phyloP scores from a whole-genome alignment of 2,329 filamentous ascomycete species.

The Dothideomycetes sp. region DNA sequence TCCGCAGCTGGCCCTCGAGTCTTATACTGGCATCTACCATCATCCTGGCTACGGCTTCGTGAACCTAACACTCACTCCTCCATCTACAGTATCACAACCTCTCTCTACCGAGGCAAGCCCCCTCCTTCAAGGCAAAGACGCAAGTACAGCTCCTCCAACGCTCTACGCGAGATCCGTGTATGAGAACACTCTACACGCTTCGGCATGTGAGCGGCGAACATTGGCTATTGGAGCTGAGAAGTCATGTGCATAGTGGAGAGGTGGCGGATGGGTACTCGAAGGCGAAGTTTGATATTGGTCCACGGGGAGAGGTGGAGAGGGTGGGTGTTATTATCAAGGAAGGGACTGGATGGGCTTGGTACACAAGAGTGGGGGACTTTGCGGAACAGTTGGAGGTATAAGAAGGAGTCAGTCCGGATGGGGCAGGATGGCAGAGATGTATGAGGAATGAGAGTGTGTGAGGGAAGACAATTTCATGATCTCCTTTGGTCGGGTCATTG shows the following conservation, averaged over 20 bases:
- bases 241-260: conserved; percentile 1
- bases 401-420: no score
- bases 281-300: conserved; percentile 9
- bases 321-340: conserved; percentile 6
- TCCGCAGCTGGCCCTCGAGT: conserved; percentile 6
- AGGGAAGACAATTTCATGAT: no score
- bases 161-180: conserved; percentile 5
- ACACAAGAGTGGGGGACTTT: conserved; percentile 1
- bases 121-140: not conserved
- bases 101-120: no score
- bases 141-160: not conserved
- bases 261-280: conserved; percentile 6
- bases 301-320: conserved; percentile 9
- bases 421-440: no score
- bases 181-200: conserved; percentile 6
- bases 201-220: conserved; percentile 9
- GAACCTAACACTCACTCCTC: conserved; percentile 4
- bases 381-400: no score
- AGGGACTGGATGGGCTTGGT: conserved; percentile 9
- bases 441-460: no score
- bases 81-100: no score
- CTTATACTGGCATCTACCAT: conserved; percentile 8
- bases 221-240: conserved; percentile 9
- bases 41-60: conserved; percentile 9
- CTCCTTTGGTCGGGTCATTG: no score